These are phyloP conservation scores for Colletotrichum orchidophilum DNA, from an alignment of 2,329 filamentous ascomycete genomes.

Conservation along the genomic window DNA sequence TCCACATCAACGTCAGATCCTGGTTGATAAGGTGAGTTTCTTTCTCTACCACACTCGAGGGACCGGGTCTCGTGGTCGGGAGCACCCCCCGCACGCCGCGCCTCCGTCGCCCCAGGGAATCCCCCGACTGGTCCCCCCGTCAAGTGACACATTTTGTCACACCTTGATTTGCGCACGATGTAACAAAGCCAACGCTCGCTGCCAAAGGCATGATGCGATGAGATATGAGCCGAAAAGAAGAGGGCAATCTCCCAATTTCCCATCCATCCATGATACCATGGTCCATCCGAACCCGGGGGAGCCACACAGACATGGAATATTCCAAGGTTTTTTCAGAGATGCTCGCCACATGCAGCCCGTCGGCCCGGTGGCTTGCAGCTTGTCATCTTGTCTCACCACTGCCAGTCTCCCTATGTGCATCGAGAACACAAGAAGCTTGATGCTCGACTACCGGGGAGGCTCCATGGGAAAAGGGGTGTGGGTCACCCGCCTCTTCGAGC, in stretches of 20 bases:
- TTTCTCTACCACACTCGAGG: not conserved
- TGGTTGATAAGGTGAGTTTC: not conserved
- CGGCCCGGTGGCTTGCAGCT: conserved; percentile 29
- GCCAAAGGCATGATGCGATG: not conserved
- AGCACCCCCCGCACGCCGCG: conserved; percentile 5
- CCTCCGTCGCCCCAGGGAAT: conserved; percentile 4
- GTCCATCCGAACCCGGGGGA: conserved; percentile 6
- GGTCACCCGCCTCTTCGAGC: conserved; percentile 4
- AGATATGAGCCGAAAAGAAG: not conserved
- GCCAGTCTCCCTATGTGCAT: not conserved
- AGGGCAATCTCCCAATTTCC: conserved; percentile 1
- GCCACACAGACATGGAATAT: conserved; percentile 7
- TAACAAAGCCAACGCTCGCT: not conserved
- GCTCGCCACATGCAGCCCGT: conserved; percentile 1
- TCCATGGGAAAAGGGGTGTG: not conserved
- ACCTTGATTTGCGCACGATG: not conserved
- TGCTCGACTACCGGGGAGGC: not conserved
- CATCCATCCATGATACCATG: not conserved
- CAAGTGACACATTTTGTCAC: not conserved
- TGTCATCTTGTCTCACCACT: conserved; percentile 3
- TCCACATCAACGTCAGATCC: not conserved
- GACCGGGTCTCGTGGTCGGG: not conserved
- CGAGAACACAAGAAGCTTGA: no score
- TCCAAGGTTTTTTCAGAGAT: conserved; percentile 5
- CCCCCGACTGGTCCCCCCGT: conserved; percentile 17